Percentiles rank a stretch among this genome's conserved stretches.
phyloP scores from a whole-genome alignment of 495 filamentous ascomycete genomes.

The Trichocladium antarcticum region DNA sequence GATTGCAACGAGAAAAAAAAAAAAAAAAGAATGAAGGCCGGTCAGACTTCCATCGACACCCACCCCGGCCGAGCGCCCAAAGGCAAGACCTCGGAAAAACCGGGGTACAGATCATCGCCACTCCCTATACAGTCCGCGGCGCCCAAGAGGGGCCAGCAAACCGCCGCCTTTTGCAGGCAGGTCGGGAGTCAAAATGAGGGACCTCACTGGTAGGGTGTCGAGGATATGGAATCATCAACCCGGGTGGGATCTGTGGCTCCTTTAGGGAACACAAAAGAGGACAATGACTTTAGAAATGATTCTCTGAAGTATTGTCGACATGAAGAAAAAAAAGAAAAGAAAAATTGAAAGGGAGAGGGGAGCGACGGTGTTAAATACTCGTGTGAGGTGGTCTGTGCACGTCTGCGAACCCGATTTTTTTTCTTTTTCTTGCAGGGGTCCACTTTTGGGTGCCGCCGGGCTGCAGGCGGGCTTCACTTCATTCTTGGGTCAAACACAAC shows the following conservation, averaged over 20 bases:
- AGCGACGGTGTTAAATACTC: constrained; percentile 25
- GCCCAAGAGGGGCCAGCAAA: constrained; percentile 29
- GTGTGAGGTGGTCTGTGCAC: constrained; percentile 26
- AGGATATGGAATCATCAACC: constrained; percentile 53
- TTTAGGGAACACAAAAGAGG: constrained; percentile 68
- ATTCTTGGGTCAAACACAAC: no score
- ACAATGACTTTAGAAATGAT: constrained; percentile 88
- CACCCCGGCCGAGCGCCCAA: constrained; percentile 47
- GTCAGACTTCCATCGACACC: constrained; percentile 55
- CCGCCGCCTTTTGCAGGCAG: constrained; percentile 44
- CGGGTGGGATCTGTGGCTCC: constrained; percentile 52
- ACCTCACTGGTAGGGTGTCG: constrained; percentile 49
- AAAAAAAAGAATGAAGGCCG: no score
- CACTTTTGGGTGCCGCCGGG: no score
- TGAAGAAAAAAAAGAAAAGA: constrained; percentile 32
- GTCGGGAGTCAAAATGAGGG: constrained; percentile 37
- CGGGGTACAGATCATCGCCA: constrained; percentile 55
- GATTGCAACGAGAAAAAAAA: constrained; percentile 40
- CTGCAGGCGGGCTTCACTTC: no score
- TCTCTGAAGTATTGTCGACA: constrained; percentile 66
- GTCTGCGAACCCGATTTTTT: constrained; percentile 36
- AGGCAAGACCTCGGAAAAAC: constrained; percentile 36
- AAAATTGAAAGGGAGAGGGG: constrained; percentile 15
- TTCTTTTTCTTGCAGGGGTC: no score
- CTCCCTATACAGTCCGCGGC: constrained; percentile 43